Percentiles rank a stretch among this genome's conserved stretches.
Evolutionary conservation across 495 filamentous ascomycete genomes (phyloP).

Genomic region (Aspergillus ellipticus): DNA sequence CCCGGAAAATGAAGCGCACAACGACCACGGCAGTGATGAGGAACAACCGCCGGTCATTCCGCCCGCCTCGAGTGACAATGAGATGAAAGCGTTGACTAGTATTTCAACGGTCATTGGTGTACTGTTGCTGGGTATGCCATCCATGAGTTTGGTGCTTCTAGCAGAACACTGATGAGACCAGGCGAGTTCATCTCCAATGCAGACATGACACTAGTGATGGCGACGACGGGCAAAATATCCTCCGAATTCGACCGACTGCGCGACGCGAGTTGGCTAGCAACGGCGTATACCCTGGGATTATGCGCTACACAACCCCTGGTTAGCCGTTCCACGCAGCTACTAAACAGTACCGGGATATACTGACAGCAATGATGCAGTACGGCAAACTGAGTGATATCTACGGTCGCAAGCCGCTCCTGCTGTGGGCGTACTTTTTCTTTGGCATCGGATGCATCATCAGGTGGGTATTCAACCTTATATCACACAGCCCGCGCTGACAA

Average conservation of each 20-base stretch:
- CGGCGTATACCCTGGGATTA: constrained; percentile 56
- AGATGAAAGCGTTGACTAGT: constrained; percentile 15
- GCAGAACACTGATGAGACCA: constrained; percentile 14
- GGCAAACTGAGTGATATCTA: constrained; percentile 48
- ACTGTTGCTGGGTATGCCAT: constrained; percentile 31
- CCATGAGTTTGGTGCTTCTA: not conserved
- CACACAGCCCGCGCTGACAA: not conserved
- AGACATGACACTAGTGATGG: constrained; percentile 60
- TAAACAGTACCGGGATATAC: not conserved
- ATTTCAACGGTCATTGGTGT: constrained; percentile 34
- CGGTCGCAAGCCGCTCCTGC: constrained; percentile 39
- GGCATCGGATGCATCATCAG: constrained; percentile 39
- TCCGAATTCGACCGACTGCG: constrained; percentile 62
- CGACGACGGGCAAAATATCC: constrained; percentile 58
- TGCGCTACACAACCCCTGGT: constrained; percentile 58
- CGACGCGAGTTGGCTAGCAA: constrained; percentile 64
- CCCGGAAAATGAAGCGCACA: not conserved
- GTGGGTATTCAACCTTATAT: constrained; percentile 12
- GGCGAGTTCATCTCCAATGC: constrained; percentile 64
- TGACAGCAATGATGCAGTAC: constrained; percentile 22
- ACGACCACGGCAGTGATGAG: constrained; percentile 17
- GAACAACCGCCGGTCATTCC: constrained; percentile 21
- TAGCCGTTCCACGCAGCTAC: not conserved
- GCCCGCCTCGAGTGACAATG: not conserved
- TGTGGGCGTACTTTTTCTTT: constrained; percentile 42